These are phyloP conservation scores for Domatiomyces catenatus DNA, from an alignment of 2,329 filamentous ascomycete genomes.

Conservation along the genomic window DNA sequence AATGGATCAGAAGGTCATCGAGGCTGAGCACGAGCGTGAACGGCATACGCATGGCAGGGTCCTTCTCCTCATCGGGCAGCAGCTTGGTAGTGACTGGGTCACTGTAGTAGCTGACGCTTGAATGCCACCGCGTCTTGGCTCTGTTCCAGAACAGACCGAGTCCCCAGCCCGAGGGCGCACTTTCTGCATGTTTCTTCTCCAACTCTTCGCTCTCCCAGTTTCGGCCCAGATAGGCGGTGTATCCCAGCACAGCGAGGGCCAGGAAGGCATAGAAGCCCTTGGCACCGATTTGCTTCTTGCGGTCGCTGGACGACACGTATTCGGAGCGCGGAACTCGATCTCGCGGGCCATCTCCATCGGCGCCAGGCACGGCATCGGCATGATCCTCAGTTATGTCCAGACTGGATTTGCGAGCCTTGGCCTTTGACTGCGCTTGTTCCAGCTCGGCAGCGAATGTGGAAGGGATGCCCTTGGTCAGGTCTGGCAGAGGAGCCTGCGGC, in stretches of 20 bases:
- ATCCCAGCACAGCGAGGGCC: conserved; percentile 40
- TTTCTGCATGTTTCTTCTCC: conserved; percentile 48
- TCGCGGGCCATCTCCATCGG: conserved; percentile 41
- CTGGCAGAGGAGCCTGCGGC: conserved; percentile 58
- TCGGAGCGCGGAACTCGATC: conserved; percentile 56
- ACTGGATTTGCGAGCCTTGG: conserved; percentile 25
- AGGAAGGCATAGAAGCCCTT: conserved; percentile 57
- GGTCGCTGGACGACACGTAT: conserved; percentile 83
- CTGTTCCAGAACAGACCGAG: conserved; percentile 65
- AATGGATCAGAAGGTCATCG: conserved; percentile 88
- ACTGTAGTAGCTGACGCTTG: conserved; percentile 80
- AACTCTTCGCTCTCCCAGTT: conserved; percentile 73
- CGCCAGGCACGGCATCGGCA: conserved; percentile 31
- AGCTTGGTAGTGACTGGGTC: conserved; percentile 91
- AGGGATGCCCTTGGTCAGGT: conserved; percentile 86
- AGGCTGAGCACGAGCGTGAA: conserved; percentile 87
- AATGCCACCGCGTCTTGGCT: conserved; percentile 55
- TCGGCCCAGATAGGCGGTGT: conserved; percentile 62
- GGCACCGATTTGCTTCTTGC: conserved; percentile 59
- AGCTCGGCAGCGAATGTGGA: conserved; percentile 75
- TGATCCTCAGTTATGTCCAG: conserved; percentile 42
- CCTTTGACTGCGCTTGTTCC: conserved; percentile 21
- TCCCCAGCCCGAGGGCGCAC: conserved; percentile 63
- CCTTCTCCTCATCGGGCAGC: conserved; percentile 48
- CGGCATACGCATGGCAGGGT: conserved; percentile 65